Percentiles rank a stretch among this genome's conserved stretches.
phyloP scores from a whole-genome alignment of 179 eudicot species.

The Amaranthus tricolor region DNA sequence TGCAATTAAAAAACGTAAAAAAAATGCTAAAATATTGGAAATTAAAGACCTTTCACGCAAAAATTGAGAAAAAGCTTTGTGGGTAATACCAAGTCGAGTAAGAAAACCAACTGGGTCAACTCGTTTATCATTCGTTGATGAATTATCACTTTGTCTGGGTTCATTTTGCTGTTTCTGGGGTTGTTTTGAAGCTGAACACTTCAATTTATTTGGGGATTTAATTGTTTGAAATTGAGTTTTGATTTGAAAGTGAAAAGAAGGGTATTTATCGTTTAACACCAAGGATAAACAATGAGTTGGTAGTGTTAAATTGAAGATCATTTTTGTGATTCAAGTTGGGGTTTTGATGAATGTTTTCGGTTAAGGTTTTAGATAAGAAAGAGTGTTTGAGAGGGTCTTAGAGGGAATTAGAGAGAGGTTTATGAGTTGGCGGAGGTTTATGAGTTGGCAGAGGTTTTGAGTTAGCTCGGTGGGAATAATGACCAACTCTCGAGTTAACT shows the following conservation, averaged over 20 bases:
- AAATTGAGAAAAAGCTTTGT: conserved; percentile 71
- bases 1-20: background rate
- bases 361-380: conserved; percentile 11
- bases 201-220: conserved; percentile 32
- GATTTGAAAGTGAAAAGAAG: conserved; percentile 8
- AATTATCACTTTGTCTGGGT: conserved; percentile 21
- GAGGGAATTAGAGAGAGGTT: conserved; percentile 9
- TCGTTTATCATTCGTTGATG: conserved; percentile 42
- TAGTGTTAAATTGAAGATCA: conserved; percentile 26
- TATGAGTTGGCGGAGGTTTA: conserved; percentile 20
- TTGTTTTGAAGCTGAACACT: conserved; percentile 39
- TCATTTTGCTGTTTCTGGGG: conserved; percentile 30
- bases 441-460: conserved; percentile 12
- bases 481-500: background rate
- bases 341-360: background rate
- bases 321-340: background rate
- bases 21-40: background rate
- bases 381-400: conserved; percentile 14
- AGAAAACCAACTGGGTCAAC: conserved; percentile 91
- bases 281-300: conserved; percentile 13
- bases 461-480: background rate
- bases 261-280: conserved; percentile 5
- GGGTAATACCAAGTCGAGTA: conserved; percentile 52
- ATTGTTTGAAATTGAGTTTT: conserved; percentile 18
- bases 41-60: conserved; percentile 68